These are phyloP conservation scores for Mycena sp. DNA, from an alignment of 1,284 basidiomycete genomes.

Conservation along the genomic window DNA sequence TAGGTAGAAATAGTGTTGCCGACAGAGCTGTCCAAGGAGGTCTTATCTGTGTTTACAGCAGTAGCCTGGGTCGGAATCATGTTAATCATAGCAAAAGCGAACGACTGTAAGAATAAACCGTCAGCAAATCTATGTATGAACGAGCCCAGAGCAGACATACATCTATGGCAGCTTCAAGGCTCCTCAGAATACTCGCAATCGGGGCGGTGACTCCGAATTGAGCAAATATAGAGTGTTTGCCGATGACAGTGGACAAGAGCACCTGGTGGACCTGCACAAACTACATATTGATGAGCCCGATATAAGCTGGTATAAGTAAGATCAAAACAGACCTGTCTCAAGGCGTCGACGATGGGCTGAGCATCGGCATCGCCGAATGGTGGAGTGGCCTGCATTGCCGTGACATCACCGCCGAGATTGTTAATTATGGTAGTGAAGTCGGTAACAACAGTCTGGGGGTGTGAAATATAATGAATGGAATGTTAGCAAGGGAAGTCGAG, in stretches of 20 bases:
- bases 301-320: neutral
- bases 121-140: neutral
- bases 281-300: no score
- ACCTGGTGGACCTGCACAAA: neutral
- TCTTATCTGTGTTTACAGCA: neutral
- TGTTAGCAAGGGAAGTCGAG: neutral
- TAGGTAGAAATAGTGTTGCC: neutral
- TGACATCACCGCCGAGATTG: neutral
- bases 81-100: conserved; percentile 1
- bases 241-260: conserved; percentile 4
- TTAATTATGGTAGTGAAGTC: neutral
- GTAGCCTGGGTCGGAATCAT: neutral
- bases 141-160: no score
- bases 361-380: neutral
- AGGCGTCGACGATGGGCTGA: neutral
- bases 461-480: no score
- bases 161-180: neutral
- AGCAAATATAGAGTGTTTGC: conserved; percentile 13
- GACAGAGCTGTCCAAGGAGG: neutral
- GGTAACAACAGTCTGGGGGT: neutral
- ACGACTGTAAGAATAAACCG: neutral
- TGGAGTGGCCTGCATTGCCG: conserved; percentile 1
- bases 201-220: conserved; percentile 2
- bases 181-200: neutral
- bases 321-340: neutral